A percentile compares a stretch with the other conserved stretches of the same genome.
These are phyloP conservation scores for Cladophialophora yegresii DNA, from an alignment of 2,329 filamentous ascomycete genomes.

Conservation along the genomic window DNA sequence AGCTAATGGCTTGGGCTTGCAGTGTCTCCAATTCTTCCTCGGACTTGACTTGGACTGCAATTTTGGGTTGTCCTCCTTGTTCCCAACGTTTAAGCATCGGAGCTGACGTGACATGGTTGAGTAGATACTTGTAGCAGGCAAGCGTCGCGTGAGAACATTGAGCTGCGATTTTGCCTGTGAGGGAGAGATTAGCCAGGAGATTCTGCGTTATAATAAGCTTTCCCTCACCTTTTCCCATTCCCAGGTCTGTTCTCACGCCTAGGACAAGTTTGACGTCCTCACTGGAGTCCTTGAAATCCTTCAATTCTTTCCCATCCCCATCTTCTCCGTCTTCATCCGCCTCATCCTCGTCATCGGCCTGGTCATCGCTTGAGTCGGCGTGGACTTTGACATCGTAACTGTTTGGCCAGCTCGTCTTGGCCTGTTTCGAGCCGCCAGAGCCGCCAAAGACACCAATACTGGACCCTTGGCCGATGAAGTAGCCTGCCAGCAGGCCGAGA, in stretches of 20 bases:
- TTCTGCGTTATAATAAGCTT: neutral
- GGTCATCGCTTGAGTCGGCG: conserved; percentile 47
- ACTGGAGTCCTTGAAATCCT: conserved; percentile 53
- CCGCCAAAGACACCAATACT: conserved; percentile 69
- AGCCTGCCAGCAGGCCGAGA: conserved; percentile 72
- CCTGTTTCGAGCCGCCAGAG: conserved; percentile 34
- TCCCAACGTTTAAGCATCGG: conserved; percentile 82
- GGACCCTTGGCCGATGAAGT: conserved; percentile 66
- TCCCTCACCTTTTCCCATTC: conserved; percentile 88
- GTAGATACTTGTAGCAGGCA: conserved; percentile 88
- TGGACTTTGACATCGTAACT: conserved; percentile 57
- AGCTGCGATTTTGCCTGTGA: conserved; percentile 87
- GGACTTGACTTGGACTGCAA: conserved; percentile 83
- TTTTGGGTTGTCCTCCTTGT: conserved; percentile 81
- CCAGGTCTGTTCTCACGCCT: conserved; percentile 88
- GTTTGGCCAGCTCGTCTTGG: conserved; percentile 53
- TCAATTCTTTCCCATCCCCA: conserved; percentile 55
- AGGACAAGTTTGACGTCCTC: conserved; percentile 95
- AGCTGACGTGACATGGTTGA: conserved; percentile 55
- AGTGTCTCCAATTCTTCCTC: conserved; percentile 77
- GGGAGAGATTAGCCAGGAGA: neutral
- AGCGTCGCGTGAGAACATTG: conserved; percentile 96
- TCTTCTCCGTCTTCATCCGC: conserved; percentile 63
- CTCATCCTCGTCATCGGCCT: conserved; percentile 39
- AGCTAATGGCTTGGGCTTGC: conserved; percentile 75